A percentile compares a stretch with the other conserved stretches of the same genome.
phyloP scores from a whole-genome alignment of 495 filamentous ascomycete species.

The Hypoxylon trugodes region DNA sequence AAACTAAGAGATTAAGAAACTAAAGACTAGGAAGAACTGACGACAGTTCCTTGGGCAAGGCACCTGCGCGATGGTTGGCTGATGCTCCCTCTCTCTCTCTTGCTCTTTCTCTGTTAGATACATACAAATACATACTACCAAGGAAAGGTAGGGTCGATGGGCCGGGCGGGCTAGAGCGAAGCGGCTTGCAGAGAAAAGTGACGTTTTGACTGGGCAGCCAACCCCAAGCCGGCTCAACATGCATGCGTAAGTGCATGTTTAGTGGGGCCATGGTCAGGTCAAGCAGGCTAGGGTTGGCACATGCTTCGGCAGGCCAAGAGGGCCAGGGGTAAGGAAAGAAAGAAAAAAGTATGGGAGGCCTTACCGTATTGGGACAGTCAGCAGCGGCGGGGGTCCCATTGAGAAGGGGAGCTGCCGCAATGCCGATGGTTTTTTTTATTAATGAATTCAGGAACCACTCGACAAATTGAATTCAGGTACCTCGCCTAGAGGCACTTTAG shows the following conservation, averaged over 20 bases:
- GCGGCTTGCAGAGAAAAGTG: constrained; percentile 34
- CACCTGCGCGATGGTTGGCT: not conserved
- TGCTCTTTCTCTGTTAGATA: constrained; percentile 18
- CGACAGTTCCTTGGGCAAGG: constrained; percentile 32
- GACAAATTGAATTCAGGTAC: constrained; percentile 18
- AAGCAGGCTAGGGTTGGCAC: constrained; percentile 8
- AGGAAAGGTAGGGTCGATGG: constrained; percentile 15
- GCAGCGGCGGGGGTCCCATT: constrained; percentile 28
- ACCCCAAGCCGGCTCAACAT: constrained; percentile 36
- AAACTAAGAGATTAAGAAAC: no score
- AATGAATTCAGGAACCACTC: constrained; percentile 35
- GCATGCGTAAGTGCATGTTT: constrained; percentile 42
- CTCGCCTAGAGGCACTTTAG: constrained; percentile 6
- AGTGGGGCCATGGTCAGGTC: constrained; percentile 21
- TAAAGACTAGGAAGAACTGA: constrained; percentile 35
- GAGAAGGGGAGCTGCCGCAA: constrained; percentile 20
- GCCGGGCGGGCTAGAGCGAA: constrained; percentile 19
- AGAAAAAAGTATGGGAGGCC: constrained; percentile 10
- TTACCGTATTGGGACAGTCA: constrained; percentile 26
- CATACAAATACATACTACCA: no score
- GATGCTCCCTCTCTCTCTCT: not conserved
- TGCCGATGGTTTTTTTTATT: constrained; percentile 30
- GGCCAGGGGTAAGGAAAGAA: constrained; percentile 23
- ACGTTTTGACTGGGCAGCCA: constrained; percentile 39
- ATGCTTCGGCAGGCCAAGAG: constrained; percentile 7